Evolutionary conservation across 805 yeast species (phyloP).

Genomic region (Myxozyma neotropica): DNA sequence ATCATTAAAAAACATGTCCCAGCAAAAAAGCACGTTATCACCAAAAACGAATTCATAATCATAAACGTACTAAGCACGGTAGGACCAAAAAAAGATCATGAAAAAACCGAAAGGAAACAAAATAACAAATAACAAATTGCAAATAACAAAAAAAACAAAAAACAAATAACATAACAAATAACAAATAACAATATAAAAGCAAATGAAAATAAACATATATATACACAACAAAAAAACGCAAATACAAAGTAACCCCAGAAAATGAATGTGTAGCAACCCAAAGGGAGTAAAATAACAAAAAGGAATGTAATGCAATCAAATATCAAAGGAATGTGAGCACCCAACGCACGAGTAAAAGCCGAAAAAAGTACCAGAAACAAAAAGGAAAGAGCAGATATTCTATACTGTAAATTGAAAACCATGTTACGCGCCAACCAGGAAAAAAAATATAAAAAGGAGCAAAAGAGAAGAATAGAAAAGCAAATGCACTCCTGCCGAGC

Average conservation of each 20-base stretch:
- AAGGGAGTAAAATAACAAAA: neutral
- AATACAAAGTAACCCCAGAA: neutral
- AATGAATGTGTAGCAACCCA: neutral
- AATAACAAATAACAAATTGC: neutral
- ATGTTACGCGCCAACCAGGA: conserved; percentile 1
- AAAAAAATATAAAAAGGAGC: neutral
- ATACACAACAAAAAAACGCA: neutral
- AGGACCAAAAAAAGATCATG: too few relatives aligned
- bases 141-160: neutral
- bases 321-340: conserved; percentile 2
- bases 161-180: neutral
- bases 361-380: neutral
- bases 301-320: too few relatives aligned
- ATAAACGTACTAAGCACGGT: too few relatives aligned
- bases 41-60: too few relatives aligned
- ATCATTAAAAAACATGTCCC: too few relatives aligned
- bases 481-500: neutral
- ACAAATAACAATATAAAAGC: neutral
- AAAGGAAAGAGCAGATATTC: neutral
- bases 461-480: neutral
- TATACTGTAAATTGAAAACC: neutral
- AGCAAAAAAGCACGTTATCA: too few relatives aligned
- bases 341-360: neutral
- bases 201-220: neutral
- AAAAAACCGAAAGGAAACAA: too few relatives aligned